Evolutionary conservation across 169 alveolate species (phyloP).

Genomic region (Perkinsus olseni): DNA sequence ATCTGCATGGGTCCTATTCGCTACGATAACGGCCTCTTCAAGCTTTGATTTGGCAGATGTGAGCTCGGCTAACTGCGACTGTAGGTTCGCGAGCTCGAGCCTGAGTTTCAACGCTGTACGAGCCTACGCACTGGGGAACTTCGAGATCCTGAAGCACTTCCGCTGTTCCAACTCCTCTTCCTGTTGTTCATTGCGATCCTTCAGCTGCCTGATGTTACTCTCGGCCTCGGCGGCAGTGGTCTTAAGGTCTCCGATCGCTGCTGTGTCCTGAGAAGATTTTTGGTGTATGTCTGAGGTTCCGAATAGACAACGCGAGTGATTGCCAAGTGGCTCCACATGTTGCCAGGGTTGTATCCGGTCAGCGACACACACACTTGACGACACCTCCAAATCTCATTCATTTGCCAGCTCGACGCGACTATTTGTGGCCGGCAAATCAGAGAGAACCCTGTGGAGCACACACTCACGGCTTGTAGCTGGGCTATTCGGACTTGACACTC

Average conservation of each 20-base stretch:
- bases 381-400: too few species aligned
- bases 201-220: neutral
- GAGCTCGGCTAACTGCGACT: neutral
- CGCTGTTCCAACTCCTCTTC: neutral
- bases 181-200: neutral
- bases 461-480: neutral
- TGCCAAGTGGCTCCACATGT: too few species aligned
- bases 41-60: neutral
- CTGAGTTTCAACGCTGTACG: neutral
- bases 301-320: too few species aligned
- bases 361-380: too few species aligned
- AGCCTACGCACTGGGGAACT: too few species aligned
- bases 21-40: neutral
- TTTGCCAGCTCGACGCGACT: too few species aligned
- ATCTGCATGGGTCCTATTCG: neutral
- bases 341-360: too few species aligned
- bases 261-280: neutral
- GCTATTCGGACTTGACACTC: neutral
- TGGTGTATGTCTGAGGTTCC: too few species aligned
- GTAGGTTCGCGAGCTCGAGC: neutral
- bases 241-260: neutral
- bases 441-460: too few species aligned
- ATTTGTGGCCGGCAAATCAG: too few species aligned
- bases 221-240: neutral
- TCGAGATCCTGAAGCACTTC: too few species aligned